Evolutionary conservation across 768 basidiomycete genomes (phyloP), one percentile per base, ranked within the genome.

Genomic region (Galerina marginata): DNA sequence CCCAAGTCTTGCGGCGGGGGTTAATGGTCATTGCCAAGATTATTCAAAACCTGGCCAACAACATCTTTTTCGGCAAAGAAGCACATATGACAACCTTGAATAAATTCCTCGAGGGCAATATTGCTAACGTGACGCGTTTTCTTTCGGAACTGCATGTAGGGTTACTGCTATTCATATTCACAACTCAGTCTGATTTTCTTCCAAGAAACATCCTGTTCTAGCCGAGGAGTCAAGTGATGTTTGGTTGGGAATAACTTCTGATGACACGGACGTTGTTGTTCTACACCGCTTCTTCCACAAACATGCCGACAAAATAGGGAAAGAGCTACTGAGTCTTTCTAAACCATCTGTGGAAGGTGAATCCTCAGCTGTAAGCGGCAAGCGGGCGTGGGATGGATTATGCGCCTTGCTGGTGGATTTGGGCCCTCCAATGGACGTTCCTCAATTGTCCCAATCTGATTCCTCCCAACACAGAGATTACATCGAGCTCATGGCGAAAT

Each of bases 31-130:
- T 97, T 63, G 92, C 93, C 45, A 97, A 96, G 76, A 88, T 96
- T 58, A 88, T 97, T 47, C 95, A 96, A 74, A 95, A 93, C 68
- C 75, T 97, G 33, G 95, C 95, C 16, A 98, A 97, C 75, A 96
- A 97, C 66, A 90, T 96, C 50, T 87, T 93, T 68, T 96, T 96
- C 65, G 93, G 91, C 10, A 95, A 95, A 72, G 95, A 96, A 67
- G 84, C 87, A 3, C 88, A 93, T 67, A 94, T 95, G 92, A 86
- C 86, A 29, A 79, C 84, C 37, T 72, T 96, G 58, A 96, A 96
- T 71, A 79, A 82, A 11, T 95, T 95, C 75, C 74, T 93, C 29
- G 78, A 80, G 58, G 81, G 78, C 9, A 90, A 92, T 54, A 90
- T 93, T 53, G 77, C 85, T 37, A 86, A 83, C 43, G 86, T 95